phyloP scores from a whole-genome alignment of 2,329 filamentous ascomycete species.

The Penicillium hesseltinei region DNA sequence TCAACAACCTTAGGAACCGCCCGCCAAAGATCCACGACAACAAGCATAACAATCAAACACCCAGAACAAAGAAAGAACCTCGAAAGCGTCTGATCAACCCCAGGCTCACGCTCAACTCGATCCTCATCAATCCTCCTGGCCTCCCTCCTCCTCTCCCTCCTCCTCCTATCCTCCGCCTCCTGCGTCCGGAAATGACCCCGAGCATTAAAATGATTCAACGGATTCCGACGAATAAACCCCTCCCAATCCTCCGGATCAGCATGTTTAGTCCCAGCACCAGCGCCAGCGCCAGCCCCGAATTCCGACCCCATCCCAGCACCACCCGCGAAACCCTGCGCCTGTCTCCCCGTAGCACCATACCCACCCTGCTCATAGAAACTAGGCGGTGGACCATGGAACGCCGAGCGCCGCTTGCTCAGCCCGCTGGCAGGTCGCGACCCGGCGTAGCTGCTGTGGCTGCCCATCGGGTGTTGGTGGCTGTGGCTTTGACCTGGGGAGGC shows the following conservation, averaged over 20 bases:
- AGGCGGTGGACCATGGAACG: slow-evolving; percentile 82
- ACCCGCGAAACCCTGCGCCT: slow-evolving; percentile 44
- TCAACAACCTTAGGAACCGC: neutral
- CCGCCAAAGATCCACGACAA: slow-evolving; percentile 14
- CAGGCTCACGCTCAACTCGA: slow-evolving; percentile 5
- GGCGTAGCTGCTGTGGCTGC: slow-evolving; percentile 56
- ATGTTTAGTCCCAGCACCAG: neutral
- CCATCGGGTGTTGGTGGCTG: slow-evolving; percentile 39
- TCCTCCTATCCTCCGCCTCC: slow-evolving; percentile 57
- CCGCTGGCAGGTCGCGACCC: slow-evolving; percentile 73
- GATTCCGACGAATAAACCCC: slow-evolving; percentile 45
- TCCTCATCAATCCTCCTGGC: slow-evolving; percentile 30
- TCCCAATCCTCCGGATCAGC: slow-evolving; percentile 33
- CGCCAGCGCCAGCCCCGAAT: neutral
- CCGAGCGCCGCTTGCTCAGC: slow-evolving; percentile 69
- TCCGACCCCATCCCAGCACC: slow-evolving; percentile 21
- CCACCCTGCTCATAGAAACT: slow-evolving; percentile 82
- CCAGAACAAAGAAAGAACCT: slow-evolving; percentile 42
- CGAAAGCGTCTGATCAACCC: slow-evolving; percentile 18
- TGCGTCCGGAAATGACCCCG: slow-evolving; percentile 72
- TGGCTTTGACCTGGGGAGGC: slow-evolving; percentile 27
- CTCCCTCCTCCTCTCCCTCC: slow-evolving; percentile 46
- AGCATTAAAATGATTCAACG: slow-evolving; percentile 76
- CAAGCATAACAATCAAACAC: slow-evolving; percentile 36
- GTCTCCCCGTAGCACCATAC: slow-evolving; percentile 66